phyloP scores from a whole-genome alignment of 2,329 filamentous ascomycete species.

The Cladosporium sp. region DNA sequence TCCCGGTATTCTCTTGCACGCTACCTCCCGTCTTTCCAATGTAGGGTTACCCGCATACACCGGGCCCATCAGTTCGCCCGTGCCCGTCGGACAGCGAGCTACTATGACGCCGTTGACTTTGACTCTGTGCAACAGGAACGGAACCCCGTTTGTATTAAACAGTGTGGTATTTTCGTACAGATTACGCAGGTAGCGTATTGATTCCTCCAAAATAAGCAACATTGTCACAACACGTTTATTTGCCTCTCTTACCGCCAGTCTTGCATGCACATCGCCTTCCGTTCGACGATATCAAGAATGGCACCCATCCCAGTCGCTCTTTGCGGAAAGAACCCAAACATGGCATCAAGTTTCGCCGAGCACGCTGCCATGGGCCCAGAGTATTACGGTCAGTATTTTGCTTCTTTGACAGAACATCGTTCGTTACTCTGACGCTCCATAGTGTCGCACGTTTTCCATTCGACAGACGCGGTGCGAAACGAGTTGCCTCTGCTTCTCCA shows the following conservation, averaged over 20 bases:
- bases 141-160: not conserved
- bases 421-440: not conserved
- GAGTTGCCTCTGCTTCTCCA: conserved; percentile 27
- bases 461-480: conserved; percentile 20
- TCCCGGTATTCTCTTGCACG: conserved; percentile 18
- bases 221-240: not conserved
- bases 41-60: not conserved
- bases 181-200: not conserved
- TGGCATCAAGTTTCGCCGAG: conserved; percentile 25
- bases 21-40: not conserved
- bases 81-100: conserved; percentile 6
- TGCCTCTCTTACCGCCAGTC: not conserved
- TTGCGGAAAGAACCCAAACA: conserved; percentile 26
- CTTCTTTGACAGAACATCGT: not conserved
- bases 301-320: conserved; percentile 27
- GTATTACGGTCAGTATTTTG: conserved; percentile 23
- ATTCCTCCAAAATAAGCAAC: not conserved
- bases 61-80: conserved; percentile 5
- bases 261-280: conserved; percentile 11
- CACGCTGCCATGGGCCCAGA: conserved; percentile 24
- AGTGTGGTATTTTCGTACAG: not conserved
- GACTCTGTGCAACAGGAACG: not conserved
- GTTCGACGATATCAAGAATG: conserved; percentile 17
- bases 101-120: conserved; percentile 8
- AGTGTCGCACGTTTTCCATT: conserved; percentile 31